A percentile compares a stretch with the other conserved stretches of the same genome.
Evolutionary conservation across 805 yeast genomes (phyloP).

Genomic region (Kuraishia borneana): DNA sequence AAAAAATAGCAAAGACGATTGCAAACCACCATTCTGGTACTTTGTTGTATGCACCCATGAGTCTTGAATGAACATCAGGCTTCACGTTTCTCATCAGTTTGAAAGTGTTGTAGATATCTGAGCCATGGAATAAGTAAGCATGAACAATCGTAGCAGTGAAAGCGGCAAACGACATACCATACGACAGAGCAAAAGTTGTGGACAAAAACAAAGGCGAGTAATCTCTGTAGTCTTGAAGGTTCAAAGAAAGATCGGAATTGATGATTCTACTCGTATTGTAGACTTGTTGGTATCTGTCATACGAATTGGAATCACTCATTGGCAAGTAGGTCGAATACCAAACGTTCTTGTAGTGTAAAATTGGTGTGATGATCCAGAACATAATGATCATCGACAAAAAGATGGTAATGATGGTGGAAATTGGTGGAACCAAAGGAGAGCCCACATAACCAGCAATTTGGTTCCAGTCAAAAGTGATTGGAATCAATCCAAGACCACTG

Average conservation of each 20-base stretch:
- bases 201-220: conserved; percentile 2
- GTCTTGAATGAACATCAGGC: conserved; percentile 23
- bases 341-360: conserved; percentile 40
- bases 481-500: conserved; percentile 45
- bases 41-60: conserved; percentile 49
- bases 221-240: not conserved
- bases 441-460: conserved; percentile 37
- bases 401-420: conserved; percentile 25
- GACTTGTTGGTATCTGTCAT: not conserved
- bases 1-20: conserved; percentile 30
- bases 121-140: conserved; percentile 16
- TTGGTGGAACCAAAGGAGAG: conserved; percentile 57
- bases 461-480: conserved; percentile 63
- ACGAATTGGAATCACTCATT: conserved; percentile 7
- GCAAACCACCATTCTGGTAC: conserved; percentile 71
- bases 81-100: not conserved
- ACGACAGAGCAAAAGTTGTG: not conserved
- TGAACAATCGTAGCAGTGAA: conserved; percentile 14
- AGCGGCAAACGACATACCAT: conserved; percentile 1
- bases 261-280: conserved; percentile 1
- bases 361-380: conserved; percentile 43
- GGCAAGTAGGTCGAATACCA: conserved; percentile 32
- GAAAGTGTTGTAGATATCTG: not conserved
- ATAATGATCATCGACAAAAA: conserved; percentile 25
- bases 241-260: not conserved